Conservation (phyloP, 768 basidiomycete genomes). For the Xerocomus potaroensis region DNA sequence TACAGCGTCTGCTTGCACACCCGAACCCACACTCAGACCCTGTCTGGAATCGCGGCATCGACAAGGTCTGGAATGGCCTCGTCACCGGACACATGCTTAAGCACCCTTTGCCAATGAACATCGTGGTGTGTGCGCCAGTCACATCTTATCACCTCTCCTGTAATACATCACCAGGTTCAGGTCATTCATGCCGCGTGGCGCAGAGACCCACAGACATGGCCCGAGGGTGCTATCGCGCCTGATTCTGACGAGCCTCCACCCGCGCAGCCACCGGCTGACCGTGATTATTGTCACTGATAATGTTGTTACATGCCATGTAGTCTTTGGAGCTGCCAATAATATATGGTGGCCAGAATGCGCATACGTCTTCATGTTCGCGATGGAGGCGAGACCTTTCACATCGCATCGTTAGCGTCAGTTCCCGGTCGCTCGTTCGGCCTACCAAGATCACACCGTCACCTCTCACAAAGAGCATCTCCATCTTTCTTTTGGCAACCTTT, state of each 20-base stretch:
- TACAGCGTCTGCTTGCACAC: conserved; percentile 46
- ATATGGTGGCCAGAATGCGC: conserved; percentile 35
- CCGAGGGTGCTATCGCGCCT: conserved; percentile 53
- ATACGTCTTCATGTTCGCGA: conserved; percentile 71
- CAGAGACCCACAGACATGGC: conserved; percentile 71
- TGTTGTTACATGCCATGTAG: conserved; percentile 11
- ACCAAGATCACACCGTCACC: conserved; percentile 97
- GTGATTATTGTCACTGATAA: conserved; percentile 2
- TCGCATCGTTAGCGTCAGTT: conserved; percentile 12
- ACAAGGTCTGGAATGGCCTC: conserved; percentile 62
- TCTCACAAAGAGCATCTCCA: conserved; percentile 97
- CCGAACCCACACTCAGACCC: conserved; percentile 48
- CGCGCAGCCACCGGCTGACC: conserved; percentile 9
- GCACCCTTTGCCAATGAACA: conserved; percentile 53
- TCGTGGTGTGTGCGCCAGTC: conserved; percentile 48
- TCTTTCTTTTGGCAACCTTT: conserved; percentile 87
- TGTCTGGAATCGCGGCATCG: conserved; percentile 53
- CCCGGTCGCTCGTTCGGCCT: conserved; percentile 23
- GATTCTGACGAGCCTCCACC: conserved; percentile 53
- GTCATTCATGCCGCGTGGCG: conserved; percentile 73
- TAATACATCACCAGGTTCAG: conserved; percentile 49
- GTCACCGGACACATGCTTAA: conserved; percentile 55
- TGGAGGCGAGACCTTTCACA: conserved; percentile 69
- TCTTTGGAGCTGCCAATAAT: conserved; percentile 25
- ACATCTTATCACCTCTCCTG: background rate